Evolutionary conservation across 2,329 filamentous ascomycete genomes (phyloP).

Genomic region (Alternaria alternata): DNA sequence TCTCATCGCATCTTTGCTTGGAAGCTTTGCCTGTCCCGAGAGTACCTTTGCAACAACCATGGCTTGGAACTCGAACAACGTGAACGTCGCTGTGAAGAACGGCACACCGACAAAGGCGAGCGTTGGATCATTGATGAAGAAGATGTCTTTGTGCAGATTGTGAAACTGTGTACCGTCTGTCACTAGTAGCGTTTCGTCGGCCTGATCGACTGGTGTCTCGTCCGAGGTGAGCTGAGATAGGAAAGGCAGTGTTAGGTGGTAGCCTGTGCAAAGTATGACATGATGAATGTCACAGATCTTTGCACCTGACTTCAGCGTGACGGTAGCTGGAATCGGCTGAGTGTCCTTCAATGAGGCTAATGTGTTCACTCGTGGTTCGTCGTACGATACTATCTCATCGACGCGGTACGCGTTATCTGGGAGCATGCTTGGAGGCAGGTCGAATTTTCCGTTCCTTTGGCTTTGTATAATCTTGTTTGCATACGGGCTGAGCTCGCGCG

Average conservation of each 20-base stretch:
- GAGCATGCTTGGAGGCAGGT: constrained; percentile 63
- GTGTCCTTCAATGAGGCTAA: constrained; percentile 16
- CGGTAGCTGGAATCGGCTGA: constrained; percentile 58
- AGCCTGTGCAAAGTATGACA: constrained; percentile 73
- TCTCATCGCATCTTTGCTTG: constrained; percentile 54
- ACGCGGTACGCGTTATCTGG: constrained; percentile 64
- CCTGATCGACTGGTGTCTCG: constrained; percentile 55
- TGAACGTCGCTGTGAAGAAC: constrained; percentile 72
- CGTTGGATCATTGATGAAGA: constrained; percentile 72
- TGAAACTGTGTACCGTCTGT: constrained; percentile 71
- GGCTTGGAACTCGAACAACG: constrained; percentile 74
- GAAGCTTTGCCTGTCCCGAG: constrained; percentile 60
- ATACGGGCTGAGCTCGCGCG: constrained; percentile 58
- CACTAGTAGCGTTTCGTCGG: constrained; percentile 64
- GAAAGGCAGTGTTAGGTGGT: constrained; percentile 73
- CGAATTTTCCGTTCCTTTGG: constrained; percentile 67
- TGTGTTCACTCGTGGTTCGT: constrained; percentile 22
- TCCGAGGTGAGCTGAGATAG: constrained; percentile 61
- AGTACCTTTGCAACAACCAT: constrained; percentile 67
- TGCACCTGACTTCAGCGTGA: constrained; percentile 63
- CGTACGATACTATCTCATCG: constrained; percentile 60
- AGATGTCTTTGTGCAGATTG: constrained; percentile 75
- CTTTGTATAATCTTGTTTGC: constrained; percentile 62
- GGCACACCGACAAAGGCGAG: constrained; percentile 71
- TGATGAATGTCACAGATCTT: constrained; percentile 65